Evolutionary conservation across 75 land plant genomes (phyloP), one percentile per base, ranked within the genome.

Genomic region (Chamaecyparis obtusa): DNA sequence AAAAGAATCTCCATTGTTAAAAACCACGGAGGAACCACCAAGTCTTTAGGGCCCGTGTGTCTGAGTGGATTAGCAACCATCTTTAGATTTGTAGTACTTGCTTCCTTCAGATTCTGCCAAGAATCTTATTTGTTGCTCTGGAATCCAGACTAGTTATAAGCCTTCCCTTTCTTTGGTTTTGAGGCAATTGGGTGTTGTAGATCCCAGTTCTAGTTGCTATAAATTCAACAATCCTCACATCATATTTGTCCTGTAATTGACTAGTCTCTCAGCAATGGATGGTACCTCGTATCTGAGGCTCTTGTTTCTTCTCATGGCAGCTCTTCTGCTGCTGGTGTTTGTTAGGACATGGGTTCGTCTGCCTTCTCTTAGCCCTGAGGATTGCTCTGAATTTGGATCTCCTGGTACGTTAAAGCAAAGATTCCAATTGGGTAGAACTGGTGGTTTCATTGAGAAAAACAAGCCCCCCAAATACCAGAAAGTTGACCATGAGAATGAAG

Each of bases 401-500:
- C 89, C 43, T 64, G 79, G 87, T 86, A 80, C 43, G 69, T 88
- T 76, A 86, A 88, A 87, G 56, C 74, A 84, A 56, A 36, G 86
- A 19, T 27, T 74, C 74, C 90, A 64, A 30, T 35, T 32, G 33
- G 76, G 86, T 33, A 33, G 60, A 0, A 48, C 17, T 77, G 85
- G 55, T 86, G 57, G 43, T 90, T 88, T 46, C 67, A 27, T 64
- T 48, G 24, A 85, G 74, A 85, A 43, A 71, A 60, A 74, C 56
- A 27, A 37, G 83, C 86, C 90, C 83, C 69, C 85, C 24, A 86
- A 43, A 19, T 48, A 46, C 36, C 21, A 41, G 87, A 39, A 51
- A 21, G 16, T 17, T 35, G 33, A 44, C 86, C 91, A 94, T 84
- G 49, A 85, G 1, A 72, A 74, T 49, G 87, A 85, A 83, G 83